These are phyloP conservation scores for Populus davidiana DNA, from an alignment of 345 rosid genomes.

Conservation along the genomic window DNA sequence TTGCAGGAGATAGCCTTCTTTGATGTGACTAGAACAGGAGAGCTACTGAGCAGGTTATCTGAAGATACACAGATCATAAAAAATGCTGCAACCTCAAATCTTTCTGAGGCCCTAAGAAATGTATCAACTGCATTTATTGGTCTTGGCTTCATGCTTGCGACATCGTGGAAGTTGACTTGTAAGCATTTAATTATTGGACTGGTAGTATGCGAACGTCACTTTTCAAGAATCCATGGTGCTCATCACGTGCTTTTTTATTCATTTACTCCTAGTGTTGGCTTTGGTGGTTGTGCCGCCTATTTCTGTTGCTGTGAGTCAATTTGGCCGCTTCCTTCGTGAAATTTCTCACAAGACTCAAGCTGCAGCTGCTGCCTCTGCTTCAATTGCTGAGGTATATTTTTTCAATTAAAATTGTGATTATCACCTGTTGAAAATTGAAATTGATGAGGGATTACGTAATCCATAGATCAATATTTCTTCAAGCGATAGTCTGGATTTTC, in stretches of 20 bases:
- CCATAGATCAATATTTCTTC: neutral
- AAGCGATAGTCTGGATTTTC: neutral
- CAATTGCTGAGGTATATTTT: conserved; percentile 87
- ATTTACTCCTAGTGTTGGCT: conserved; percentile 60
- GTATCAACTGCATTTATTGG: conserved; percentile 41
- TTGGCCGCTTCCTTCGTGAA: conserved; percentile 82
- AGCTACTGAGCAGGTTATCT: conserved; percentile 50
- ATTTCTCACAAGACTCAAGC: conserved; percentile 93
- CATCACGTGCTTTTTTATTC: neutral
- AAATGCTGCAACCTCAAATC: conserved; percentile 54
- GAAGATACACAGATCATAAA: conserved; percentile 55
- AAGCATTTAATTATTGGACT: conserved; percentile 11
- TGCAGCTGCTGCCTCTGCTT: conserved; percentile 92
- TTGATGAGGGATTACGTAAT: neutral
- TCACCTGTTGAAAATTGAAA: neutral
- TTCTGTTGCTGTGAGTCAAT: conserved; percentile 63
- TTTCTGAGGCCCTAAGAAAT: conserved; percentile 48
- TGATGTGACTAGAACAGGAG: conserved; percentile 51
- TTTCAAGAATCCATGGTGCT: neutral
- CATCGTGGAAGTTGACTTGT: conserved; percentile 53
- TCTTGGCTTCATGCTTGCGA: conserved; percentile 41
- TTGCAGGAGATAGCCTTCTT: conserved; percentile 50
- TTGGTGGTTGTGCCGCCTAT: conserved; percentile 76
- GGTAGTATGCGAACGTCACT: neutral
- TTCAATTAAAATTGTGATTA: neutral